phyloP scores from a whole-genome alignment of 2,329 filamentous ascomycete species.

The Fusarium pilosicola region DNA sequence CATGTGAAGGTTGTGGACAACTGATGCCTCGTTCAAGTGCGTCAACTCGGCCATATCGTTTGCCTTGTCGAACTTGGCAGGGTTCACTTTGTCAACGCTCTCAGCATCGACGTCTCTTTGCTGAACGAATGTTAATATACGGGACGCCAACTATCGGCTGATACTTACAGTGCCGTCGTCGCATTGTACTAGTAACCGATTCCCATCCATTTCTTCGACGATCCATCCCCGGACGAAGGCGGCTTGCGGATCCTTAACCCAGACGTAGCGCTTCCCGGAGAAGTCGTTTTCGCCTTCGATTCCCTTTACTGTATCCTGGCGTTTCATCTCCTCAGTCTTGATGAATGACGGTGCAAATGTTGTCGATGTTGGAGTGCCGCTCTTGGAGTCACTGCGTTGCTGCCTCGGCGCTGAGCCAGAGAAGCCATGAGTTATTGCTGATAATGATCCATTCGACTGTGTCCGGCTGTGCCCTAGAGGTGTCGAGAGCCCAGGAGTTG shows the following conservation, averaged over 20 bases:
- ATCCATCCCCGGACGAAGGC: conserved; percentile 96
- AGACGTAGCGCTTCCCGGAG: conserved; percentile 97
- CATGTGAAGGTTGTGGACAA: conserved; percentile 96
- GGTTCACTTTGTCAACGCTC: conserved; percentile 97
- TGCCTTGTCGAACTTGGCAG: conserved; percentile 98
- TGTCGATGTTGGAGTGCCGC: conserved; percentile 70
- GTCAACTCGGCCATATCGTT: conserved; percentile 99
- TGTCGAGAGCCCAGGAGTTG: conserved; percentile 52
- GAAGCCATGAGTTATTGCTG: conserved; percentile 37
- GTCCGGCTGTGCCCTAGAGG: conserved; percentile 71
- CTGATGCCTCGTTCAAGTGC: conserved; percentile 96
- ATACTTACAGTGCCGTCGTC: conserved; percentile 85
- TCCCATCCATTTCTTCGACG: conserved; percentile 78
- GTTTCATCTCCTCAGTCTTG: conserved; percentile 80
- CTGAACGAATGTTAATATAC: conserved; percentile 54
- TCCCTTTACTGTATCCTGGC: conserved; percentile 68
- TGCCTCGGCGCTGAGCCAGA: conserved; percentile 44
- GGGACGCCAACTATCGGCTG: neutral
- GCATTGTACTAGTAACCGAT: conserved; percentile 84
- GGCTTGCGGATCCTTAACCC: conserved; percentile 86
- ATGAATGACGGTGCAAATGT: conserved; percentile 98
- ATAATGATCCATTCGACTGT: conserved; percentile 70
- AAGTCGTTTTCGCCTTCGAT: conserved; percentile 99
- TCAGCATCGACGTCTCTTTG: conserved; percentile 89
- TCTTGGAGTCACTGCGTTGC: conserved; percentile 69